phyloP scores from a whole-genome alignment of 2,329 filamentous ascomycete species.

The Xylariomycetidae sp. region DNA sequence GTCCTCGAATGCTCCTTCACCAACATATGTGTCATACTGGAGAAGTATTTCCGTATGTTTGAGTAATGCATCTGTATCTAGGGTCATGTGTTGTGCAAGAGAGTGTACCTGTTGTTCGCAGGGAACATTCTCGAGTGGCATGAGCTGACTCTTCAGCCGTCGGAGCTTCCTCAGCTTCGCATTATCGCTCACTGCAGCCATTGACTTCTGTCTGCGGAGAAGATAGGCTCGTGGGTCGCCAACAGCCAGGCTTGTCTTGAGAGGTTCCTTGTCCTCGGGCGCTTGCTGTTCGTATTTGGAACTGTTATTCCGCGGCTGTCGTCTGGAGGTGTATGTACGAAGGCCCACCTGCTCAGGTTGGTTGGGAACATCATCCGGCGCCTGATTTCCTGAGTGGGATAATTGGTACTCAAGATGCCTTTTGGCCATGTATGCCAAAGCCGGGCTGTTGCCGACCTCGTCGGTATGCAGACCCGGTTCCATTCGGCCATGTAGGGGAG shows the following conservation, averaged over 20 bases:
- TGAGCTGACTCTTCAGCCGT: conserved; percentile 22
- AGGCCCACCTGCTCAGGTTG: not conserved
- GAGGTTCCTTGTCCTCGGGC: conserved; percentile 17
- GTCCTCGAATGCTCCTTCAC: conserved; percentile 15
- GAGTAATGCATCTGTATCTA: conserved; percentile 9
- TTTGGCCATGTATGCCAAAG: no score
- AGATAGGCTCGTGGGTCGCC: conserved; percentile 27
- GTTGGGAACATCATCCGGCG: conserved; percentile 1
- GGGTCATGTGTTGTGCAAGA: conserved; percentile 6
- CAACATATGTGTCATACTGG: conserved; percentile 21
- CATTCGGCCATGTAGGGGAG: no score
- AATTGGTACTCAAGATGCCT: no score
- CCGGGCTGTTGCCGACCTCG: no score
- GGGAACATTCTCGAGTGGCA: conserved; percentile 23
- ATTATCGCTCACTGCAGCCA: conserved; percentile 11
- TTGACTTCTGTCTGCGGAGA: conserved; percentile 26
- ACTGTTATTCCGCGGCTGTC: no score
- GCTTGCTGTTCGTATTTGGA: no score
- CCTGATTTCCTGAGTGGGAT: no score
- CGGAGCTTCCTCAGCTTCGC: conserved; percentile 15
- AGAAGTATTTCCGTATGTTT: conserved; percentile 5
- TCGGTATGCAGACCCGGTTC: no score
- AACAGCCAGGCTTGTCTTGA: conserved; percentile 19
- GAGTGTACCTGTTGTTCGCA: conserved; percentile 14
- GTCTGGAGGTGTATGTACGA: conserved; percentile 2